These are phyloP conservation scores for Ustilago bromivora DNA, from an alignment of 1,284 basidiomycete species.

Conservation along the genomic window DNA sequence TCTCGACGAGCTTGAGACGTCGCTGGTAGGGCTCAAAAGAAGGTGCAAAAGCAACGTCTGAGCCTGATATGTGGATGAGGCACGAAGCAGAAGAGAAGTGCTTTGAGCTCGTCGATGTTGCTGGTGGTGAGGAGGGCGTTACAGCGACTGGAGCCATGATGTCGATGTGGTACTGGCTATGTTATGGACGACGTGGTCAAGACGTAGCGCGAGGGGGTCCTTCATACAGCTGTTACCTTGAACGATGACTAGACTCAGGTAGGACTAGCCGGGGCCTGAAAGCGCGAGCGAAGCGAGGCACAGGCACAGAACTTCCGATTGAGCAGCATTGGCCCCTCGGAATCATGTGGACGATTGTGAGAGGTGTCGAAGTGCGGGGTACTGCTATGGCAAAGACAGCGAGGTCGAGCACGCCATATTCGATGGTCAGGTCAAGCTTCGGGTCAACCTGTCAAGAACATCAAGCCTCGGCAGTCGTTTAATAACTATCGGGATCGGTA, in stretches of 20 bases:
- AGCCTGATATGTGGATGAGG: neutral
- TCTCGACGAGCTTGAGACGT: constrained; percentile 29
- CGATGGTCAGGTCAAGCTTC: constrained; percentile 6
- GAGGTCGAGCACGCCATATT: constrained; percentile 31
- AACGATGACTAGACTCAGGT: neutral
- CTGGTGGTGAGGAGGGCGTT: neutral
- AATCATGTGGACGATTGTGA: neutral
- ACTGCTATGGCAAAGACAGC: neutral
- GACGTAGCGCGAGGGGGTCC: neutral
- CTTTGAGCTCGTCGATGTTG: constrained; percentile 6
- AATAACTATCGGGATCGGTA: constrained; percentile 3
- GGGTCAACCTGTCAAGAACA: constrained; percentile 23
- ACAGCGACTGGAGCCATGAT: constrained; percentile 39
- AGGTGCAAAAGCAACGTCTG: constrained; percentile 21
- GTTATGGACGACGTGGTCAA: neutral
- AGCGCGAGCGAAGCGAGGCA: neutral
- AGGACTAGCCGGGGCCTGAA: constrained; percentile 6
- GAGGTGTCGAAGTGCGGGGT: neutral
- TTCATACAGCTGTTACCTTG: neutral
- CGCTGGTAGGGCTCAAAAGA: constrained; percentile 30
- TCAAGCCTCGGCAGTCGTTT: constrained; percentile 1
- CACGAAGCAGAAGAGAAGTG: constrained; percentile 3
- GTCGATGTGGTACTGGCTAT: too few species aligned
- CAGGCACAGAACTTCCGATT: neutral
- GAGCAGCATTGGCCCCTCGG: too few species aligned